Percentiles rank a stretch among this genome's conserved stretches.
Evolutionary conservation across 23 red algal species (phyloP).

Genomic region (Chondrus crispus): DNA sequence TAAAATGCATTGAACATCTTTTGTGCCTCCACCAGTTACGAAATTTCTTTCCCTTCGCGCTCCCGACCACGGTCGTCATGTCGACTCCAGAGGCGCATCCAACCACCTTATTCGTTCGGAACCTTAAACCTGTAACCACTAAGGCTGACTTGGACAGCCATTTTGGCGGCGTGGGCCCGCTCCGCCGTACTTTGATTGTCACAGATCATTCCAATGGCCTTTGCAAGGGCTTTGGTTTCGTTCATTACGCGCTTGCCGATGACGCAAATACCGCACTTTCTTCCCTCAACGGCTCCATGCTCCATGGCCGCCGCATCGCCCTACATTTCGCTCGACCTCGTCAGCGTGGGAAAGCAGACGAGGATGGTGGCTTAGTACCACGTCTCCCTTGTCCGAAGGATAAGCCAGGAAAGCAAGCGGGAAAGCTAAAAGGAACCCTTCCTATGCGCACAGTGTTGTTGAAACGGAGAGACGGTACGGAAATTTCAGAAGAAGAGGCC

Average conservation of each 20-base stretch:
- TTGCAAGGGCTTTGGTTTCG: constrained; percentile 74
- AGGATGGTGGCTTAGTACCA: neutral
- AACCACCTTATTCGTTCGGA: constrained; percentile 66
- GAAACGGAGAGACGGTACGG: neutral
- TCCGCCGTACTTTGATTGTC: constrained; percentile 59
- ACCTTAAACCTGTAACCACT: constrained; percentile 28
- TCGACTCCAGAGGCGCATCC: neutral
- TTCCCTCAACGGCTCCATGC: constrained; percentile 13
- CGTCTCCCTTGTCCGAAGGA: no score
- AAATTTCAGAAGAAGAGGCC: neutral
- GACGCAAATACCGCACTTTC: constrained; percentile 55
- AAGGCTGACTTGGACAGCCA: constrained; percentile 39
- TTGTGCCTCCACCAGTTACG: neutral
- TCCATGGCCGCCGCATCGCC: constrained; percentile 23
- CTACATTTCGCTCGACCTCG: constrained; percentile 49
- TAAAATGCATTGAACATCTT: no score
- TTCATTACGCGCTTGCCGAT: constrained; percentile 59
- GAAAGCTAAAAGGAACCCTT: constrained; percentile 4
- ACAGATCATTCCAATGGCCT: constrained; percentile 12
- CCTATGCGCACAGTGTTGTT: constrained; percentile 51
- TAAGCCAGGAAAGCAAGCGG: neutral
- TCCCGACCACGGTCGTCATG: neutral
- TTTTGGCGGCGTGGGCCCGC: constrained; percentile 57
- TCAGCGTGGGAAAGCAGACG: neutral
- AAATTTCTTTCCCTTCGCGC: neutral